Evolutionary conservation across 768 basidiomycete genomes (phyloP).

Genomic region (Botryobasidium botryosum): DNA sequence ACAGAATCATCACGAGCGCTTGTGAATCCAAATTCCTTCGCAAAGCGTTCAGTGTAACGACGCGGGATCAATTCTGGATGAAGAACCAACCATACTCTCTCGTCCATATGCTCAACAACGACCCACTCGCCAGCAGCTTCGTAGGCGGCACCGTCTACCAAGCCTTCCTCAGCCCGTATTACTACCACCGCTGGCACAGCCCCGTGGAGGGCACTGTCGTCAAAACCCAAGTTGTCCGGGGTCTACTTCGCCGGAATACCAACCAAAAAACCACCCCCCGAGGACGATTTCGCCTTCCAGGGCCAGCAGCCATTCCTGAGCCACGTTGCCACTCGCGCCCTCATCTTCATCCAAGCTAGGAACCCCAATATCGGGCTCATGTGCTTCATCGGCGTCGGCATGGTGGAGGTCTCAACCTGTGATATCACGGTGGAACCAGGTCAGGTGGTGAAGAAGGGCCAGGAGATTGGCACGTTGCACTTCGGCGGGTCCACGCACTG

Average conservation of each 20-base stretch:
- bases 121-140: slow-evolving; percentile 26
- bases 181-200: slow-evolving; percentile 48
- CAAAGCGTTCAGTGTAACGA: slow-evolving; percentile 25
- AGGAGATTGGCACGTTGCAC: slow-evolving; percentile 45
- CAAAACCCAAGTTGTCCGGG: no score
- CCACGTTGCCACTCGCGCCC: slow-evolving; percentile 29
- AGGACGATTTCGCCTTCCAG: slow-evolving; percentile 14
- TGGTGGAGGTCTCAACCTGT: slow-evolving; percentile 48
- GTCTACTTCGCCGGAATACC: slow-evolving; percentile 30
- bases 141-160: slow-evolving; percentile 34
- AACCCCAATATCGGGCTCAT: slow-evolving; percentile 36
- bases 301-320: slow-evolving; percentile 28
- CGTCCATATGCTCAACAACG: slow-evolving; percentile 32
- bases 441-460: slow-evolving; percentile 32
- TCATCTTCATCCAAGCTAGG: slow-evolving; percentile 40
- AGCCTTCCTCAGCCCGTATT: slow-evolving; percentile 35
- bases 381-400: slow-evolving; percentile 41
- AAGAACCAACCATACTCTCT: slow-evolving; percentile 48
- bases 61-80: slow-evolving; percentile 37
- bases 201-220: slow-evolving; percentile 35
- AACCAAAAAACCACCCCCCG: slow-evolving; percentile 13
- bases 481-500: slow-evolving; percentile 41
- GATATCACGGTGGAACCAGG: slow-evolving; percentile 31
- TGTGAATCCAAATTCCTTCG: slow-evolving; percentile 39
- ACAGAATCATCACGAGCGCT: slow-evolving; percentile 28